Conservation (phyloP, 805 yeast species). For the Pichia californica region DNA sequence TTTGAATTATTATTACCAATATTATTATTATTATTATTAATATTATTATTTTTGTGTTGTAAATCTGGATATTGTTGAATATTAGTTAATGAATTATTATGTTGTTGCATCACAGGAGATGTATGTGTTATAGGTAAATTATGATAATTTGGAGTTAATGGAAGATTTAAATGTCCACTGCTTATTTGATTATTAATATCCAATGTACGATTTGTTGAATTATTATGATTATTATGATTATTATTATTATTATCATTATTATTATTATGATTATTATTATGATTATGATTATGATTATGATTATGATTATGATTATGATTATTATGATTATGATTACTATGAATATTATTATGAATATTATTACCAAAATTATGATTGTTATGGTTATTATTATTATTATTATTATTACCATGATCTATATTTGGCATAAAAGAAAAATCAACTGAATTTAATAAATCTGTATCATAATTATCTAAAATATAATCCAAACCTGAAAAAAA, state of each 20-base stretch:
- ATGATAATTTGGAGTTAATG: too few relatives aligned
- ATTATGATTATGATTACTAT: not conserved
- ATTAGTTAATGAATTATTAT: too few relatives aligned
- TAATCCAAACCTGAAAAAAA: constrained; percentile 29
- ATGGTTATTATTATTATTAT: not conserved
- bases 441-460: constrained; percentile 1
- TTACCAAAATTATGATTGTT: not conserved
- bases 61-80: too few relatives aligned
- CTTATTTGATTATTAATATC: too few relatives aligned
- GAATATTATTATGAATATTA: not conserved
- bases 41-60: too few relatives aligned
- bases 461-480: constrained; percentile 17
- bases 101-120: too few relatives aligned
- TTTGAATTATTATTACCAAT: not conserved
- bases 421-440: constrained; percentile 4
- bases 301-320: not conserved
- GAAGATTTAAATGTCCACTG: too few relatives aligned
- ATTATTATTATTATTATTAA: not conserved
- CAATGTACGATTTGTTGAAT: too few relatives aligned
- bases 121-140: too few relatives aligned
- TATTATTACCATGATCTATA: not conserved
- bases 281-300: not conserved
- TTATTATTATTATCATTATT: not conserved
- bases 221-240: not conserved
- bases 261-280: not conserved